Evolutionary conservation across 495 filamentous ascomycete species (phyloP), one percentile per base, ranked within the genome.

Genomic region (Parathielavia hyrcaniae): DNA sequence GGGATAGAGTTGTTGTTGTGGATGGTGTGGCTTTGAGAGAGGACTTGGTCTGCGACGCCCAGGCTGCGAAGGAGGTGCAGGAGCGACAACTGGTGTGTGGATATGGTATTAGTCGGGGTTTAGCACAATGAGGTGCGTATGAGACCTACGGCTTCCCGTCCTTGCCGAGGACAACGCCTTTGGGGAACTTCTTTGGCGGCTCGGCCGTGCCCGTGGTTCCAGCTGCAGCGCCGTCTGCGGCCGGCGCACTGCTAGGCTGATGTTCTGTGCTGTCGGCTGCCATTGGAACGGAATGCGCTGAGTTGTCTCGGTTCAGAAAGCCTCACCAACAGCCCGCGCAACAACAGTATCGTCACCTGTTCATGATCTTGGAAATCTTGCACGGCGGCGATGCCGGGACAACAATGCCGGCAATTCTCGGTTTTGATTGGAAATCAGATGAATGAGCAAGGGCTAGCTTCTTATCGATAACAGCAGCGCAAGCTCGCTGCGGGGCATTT

Each of bases 91-190:
- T 98, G 55, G 6, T 34, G 26, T n/a, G 30, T 13, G n/a, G 14
- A 36, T 17, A 4, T 0, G 1, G 22, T 17, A 38, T 50, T 14
- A 57, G 55, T 43, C 0, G n/a, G 16, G 30, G 10, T 43, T 0
- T 5, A 30, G 6, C 26, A 5, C 17, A 5, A 16, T 12, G 11
- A 6, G 12, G 7, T 59, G 16, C 14, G 20, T 11, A 47, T 0
- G 36, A n/a, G 58, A 64, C 89, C 73, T 78, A 97, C 93, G 92
- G 93, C 74, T 97, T 97, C 46, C 93, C 93, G 77, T 98, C 89
- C 63, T 91, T 89, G 45, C 86, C 93, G 40, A 97, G 75, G 4
- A 96, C 81, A 8, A 96, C 78, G 60, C 91, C 92, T 70, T 90
- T 95, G 14, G 89, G 86, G 39, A 76, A 54, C 53, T 73, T 75